Conservation (phyloP, 2,329 filamentous ascomycete species). For the Microdochium trichocladiopsis region DNA sequence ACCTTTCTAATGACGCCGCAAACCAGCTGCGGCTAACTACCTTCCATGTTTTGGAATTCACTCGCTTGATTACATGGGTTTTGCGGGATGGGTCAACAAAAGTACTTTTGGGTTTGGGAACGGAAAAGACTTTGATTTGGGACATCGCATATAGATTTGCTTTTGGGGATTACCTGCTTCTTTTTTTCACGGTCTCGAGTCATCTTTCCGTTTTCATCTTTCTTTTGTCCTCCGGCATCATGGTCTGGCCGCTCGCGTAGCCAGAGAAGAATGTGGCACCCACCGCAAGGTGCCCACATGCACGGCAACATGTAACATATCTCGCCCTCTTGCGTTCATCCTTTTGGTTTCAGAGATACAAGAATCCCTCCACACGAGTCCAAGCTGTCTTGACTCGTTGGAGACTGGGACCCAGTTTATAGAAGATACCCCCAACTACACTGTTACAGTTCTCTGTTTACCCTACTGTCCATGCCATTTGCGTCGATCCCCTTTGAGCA, state of each 20-base stretch:
- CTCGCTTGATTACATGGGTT: slow-evolving; percentile 1
- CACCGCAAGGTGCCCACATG: neutral
- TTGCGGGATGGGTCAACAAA: slow-evolving; percentile 18
- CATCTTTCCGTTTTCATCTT: slow-evolving; percentile 14
- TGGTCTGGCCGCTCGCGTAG: neutral
- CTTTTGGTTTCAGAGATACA: neutral
- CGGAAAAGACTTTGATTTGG: slow-evolving; percentile 14
- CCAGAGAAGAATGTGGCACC: neutral
- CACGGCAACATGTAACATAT: neutral
- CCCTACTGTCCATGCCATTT: neutral
- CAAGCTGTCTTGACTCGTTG: neutral
- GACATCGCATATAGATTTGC: slow-evolving; percentile 22
- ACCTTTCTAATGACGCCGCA: neutral
- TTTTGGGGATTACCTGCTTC: neutral
- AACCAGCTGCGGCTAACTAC: neutral
- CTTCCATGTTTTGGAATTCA: neutral
- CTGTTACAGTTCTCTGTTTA: neutral
- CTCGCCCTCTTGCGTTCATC: neutral
- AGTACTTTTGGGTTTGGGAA: slow-evolving; percentile 15
- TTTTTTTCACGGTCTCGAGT: slow-evolving; percentile 7
- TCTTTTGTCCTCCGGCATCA: slow-evolving; percentile 6
- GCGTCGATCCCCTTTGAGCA: neutral
- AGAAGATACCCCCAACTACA: slow-evolving; percentile 22
- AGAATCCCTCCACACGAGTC: neutral
- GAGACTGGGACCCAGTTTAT: slow-evolving; percentile 25